These are phyloP conservation scores for Ustilago xerochloae DNA, from an alignment of 1,284 basidiomycete species.

Conservation along the genomic window DNA sequence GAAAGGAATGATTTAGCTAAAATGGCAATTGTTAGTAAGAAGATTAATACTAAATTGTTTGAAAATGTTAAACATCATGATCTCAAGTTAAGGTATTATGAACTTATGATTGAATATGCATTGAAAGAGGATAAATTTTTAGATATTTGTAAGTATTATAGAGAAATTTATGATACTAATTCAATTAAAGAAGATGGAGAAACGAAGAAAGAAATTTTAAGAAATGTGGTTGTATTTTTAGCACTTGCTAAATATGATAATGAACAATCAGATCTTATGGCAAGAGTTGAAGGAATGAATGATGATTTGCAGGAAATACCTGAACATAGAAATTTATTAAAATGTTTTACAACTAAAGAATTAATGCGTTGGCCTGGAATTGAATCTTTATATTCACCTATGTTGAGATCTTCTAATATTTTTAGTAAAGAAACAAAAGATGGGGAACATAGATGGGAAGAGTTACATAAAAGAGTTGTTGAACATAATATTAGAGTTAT, in stretches of 20 bases:
- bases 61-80: slow-evolving; percentile 89
- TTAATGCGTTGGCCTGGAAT: slow-evolving; percentile 99
- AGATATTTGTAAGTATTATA: slow-evolving; percentile 93
- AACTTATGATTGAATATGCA: slow-evolving; percentile 94
- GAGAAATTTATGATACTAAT: slow-evolving; percentile 96
- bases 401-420: slow-evolving; percentile 81
- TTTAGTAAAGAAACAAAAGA: slow-evolving; percentile 71
- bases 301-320: slow-evolving; percentile 80
- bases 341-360: slow-evolving; percentile 94
- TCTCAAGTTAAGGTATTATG: slow-evolving; percentile 94
- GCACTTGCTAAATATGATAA: slow-evolving; percentile 93
- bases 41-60: slow-evolving; percentile 87
- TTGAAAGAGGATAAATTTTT: slow-evolving; percentile 86
- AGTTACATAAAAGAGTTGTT: slow-evolving; percentile 92
- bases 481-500: slow-evolving; percentile 98
- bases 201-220: slow-evolving; percentile 58
- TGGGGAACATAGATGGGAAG: slow-evolving; percentile 87
- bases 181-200: slow-evolving; percentile 78
- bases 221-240: slow-evolving; percentile 91
- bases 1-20: slow-evolving; percentile 83
- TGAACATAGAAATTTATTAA: slow-evolving; percentile 89
- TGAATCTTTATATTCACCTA: slow-evolving; percentile 85
- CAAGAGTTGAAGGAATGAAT: slow-evolving; percentile 80
- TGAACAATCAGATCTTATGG: slow-evolving; percentile 96
- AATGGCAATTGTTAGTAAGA: slow-evolving; percentile 88